These are phyloP conservation scores for Alternaria viburni DNA, from an alignment of 2,329 filamentous ascomycete genomes.

Conservation along the genomic window DNA sequence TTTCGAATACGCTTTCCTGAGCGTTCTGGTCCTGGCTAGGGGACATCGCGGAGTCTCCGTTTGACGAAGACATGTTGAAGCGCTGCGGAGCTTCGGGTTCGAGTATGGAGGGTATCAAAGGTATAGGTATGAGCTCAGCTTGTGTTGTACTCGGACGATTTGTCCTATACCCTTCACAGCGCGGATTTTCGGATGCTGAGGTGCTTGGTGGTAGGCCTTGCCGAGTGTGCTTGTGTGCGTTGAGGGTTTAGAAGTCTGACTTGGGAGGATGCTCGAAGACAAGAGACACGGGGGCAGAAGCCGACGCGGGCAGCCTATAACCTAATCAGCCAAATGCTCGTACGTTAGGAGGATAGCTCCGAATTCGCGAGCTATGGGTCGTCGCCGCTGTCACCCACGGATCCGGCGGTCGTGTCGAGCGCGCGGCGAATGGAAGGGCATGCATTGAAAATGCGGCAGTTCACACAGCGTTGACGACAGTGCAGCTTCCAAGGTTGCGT, in stretches of 20 bases:
- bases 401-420: background rate
- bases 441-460: background rate
- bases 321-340: constrained; percentile 10
- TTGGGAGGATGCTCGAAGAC: constrained; percentile 1
- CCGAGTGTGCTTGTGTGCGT: background rate
- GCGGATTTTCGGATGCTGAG: background rate
- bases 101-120: background rate
- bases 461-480: background rate
- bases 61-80: constrained; percentile 19
- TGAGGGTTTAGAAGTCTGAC: constrained; percentile 1
- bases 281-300: constrained; percentile 21
- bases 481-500: background rate
- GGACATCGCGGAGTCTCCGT: constrained; percentile 2
- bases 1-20: constrained; percentile 20
- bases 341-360: background rate
- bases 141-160: background rate
- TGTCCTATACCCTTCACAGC: background rate
- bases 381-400: constrained; percentile 4
- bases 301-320: constrained; percentile 21
- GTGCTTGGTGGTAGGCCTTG: background rate
- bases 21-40: constrained; percentile 8
- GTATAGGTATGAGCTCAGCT: background rate
- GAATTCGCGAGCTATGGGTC: background rate
- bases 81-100: background rate
- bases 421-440: constrained; percentile 5